Conservation (phyloP, 2,329 filamentous ascomycete species). For the Seiridium unicorne region DNA sequence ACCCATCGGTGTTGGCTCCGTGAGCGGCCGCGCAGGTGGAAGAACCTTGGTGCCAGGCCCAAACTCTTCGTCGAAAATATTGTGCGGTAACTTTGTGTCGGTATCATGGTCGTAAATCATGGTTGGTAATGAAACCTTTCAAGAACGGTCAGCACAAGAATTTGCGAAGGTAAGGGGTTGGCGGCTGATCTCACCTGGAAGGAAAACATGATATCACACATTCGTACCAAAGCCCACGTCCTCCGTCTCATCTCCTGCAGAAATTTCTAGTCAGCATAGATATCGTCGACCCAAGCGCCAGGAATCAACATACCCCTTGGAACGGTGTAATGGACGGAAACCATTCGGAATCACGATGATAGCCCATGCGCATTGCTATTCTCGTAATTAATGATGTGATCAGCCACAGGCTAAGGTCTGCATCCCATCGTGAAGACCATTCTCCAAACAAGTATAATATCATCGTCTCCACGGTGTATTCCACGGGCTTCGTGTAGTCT, state of each 20-base stretch:
- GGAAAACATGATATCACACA: constrained; percentile 75
- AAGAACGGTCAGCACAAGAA: not conserved
- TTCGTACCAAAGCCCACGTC: constrained; percentile 69
- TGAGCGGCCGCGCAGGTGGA: constrained; percentile 64
- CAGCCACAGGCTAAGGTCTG: constrained; percentile 66
- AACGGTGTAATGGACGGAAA: constrained; percentile 72
- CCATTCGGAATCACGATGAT: constrained; percentile 75
- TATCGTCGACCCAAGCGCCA: constrained; percentile 1
- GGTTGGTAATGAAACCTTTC: constrained; percentile 52
- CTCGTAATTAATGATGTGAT: constrained; percentile 55
- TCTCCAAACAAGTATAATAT: constrained; percentile 75
- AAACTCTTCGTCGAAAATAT: constrained; percentile 80
- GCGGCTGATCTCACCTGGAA: constrained; percentile 53
- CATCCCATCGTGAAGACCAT: constrained; percentile 70
- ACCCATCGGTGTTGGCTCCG: constrained; percentile 72
- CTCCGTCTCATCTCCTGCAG: constrained; percentile 66
- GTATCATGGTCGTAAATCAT: constrained; percentile 75
- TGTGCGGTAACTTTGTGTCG: constrained; percentile 72
- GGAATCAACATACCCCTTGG: constrained; percentile 55
- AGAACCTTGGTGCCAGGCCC: constrained; percentile 65
- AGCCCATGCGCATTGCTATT: constrained; percentile 67
- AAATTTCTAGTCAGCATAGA: constrained; percentile 7
- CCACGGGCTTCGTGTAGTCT: constrained; percentile 73
- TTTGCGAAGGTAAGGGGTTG: constrained; percentile 11
- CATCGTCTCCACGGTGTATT: constrained; percentile 77